phyloP scores from a whole-genome alignment of 1,284 basidiomycete species.

The Ustilago crameri region DNA sequence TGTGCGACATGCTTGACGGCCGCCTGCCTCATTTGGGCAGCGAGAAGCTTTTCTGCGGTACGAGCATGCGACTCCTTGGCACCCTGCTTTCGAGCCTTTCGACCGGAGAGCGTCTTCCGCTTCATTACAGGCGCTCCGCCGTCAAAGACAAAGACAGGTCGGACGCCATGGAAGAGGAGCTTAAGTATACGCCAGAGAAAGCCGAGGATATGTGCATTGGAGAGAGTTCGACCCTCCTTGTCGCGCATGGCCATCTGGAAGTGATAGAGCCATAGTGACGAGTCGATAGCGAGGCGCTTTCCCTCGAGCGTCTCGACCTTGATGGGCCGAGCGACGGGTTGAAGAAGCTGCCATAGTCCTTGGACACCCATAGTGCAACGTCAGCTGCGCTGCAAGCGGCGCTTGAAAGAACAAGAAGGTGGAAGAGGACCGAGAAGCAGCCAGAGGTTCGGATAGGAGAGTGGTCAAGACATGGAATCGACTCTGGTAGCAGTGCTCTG shows the following conservation, averaged over 20 bases:
- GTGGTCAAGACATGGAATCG: no score
- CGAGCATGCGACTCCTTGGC: conserved; percentile 65
- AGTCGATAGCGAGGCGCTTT: conserved; percentile 78
- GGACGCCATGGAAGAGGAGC: conserved; percentile 87
- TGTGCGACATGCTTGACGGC: conserved; percentile 77
- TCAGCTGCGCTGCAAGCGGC: background rate
- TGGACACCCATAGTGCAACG: conserved; percentile 64
- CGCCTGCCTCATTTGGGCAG: conserved; percentile 90
- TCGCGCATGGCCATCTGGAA: conserved; percentile 91
- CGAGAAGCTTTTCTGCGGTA: conserved; percentile 83
- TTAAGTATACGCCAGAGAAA: conserved; percentile 86
- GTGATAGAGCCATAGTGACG: conserved; percentile 95
- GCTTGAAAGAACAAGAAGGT: background rate
- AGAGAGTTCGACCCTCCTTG: conserved; percentile 88
- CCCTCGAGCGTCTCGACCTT: conserved; percentile 68
- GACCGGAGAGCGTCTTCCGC: conserved; percentile 67
- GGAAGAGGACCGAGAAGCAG: no score
- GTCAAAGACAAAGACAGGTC: conserved; percentile 88
- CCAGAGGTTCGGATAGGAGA: no score
- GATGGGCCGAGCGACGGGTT: conserved; percentile 67
- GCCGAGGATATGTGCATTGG: conserved; percentile 94
- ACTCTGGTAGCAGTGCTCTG: background rate
- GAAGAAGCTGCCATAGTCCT: conserved; percentile 67
- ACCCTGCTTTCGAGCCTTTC: conserved; percentile 75
- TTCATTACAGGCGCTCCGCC: conserved; percentile 72